phyloP scores from a whole-genome alignment of 495 filamentous ascomycete genomes.

The Tuber magnatum region DNA sequence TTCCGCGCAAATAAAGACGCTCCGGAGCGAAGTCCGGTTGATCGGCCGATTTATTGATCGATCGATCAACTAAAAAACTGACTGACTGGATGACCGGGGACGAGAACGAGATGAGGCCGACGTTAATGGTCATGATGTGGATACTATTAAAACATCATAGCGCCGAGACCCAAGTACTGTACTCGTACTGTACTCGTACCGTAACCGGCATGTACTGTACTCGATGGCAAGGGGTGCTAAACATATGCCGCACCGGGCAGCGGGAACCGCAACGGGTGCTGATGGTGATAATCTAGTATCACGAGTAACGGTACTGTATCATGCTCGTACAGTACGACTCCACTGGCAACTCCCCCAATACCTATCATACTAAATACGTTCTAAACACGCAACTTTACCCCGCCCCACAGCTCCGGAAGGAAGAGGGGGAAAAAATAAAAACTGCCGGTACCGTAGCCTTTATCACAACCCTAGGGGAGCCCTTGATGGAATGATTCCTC shows the following conservation, averaged over 20 bases:
- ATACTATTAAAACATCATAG: neutral
- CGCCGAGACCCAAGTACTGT: neutral
- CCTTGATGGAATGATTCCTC: neutral
- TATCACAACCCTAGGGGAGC: neutral
- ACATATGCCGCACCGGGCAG: too few species aligned
- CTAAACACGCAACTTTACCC: neutral
- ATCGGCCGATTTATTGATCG: neutral
- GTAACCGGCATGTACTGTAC: too few species aligned
- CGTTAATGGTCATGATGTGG: neutral
- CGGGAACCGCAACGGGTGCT: neutral
- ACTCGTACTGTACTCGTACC: too few species aligned
- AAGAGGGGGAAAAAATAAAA: too few species aligned
- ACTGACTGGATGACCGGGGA: neutral
- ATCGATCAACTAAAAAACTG: neutral
- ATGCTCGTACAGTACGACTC: neutral
- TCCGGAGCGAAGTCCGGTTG: neutral
- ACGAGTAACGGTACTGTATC: neutral
- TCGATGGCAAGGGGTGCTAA: too few species aligned
- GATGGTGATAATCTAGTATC: neutral
- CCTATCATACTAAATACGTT: too few species aligned
- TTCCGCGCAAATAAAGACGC: neutral
- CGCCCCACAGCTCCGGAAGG: neutral
- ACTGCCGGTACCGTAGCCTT: too few species aligned
- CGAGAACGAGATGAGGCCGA: neutral
- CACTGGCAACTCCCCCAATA: neutral